Evolutionary conservation across 106 monocot genomes (phyloP).

Genomic region (Allium cepa): DNA sequence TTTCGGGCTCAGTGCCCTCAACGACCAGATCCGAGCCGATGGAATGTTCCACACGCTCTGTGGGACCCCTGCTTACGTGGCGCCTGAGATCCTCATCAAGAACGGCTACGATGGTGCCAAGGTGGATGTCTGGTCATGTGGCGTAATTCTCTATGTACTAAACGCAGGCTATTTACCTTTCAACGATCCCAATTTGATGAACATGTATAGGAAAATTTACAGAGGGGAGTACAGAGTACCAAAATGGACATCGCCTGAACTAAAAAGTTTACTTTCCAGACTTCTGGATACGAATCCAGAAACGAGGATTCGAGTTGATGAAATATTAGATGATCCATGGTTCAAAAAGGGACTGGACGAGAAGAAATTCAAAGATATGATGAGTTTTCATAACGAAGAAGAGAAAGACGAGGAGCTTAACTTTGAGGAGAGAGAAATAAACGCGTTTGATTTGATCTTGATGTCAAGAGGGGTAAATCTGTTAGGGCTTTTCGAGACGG

Average conservation of each 20-base stretch:
- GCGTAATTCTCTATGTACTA: constrained; percentile 26
- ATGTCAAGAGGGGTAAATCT: constrained; percentile 9
- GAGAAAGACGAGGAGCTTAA: neutral
- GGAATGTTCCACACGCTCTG: constrained; percentile 20
- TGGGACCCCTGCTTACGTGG: constrained; percentile 17
- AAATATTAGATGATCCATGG: constrained; percentile 14
- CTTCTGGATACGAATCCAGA: constrained; percentile 24
- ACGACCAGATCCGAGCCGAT: neutral
- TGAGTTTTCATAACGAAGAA: constrained; percentile 9
- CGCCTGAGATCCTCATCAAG: constrained; percentile 13
- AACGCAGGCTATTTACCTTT: constrained; percentile 25
- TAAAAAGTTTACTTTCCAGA: constrained; percentile 11
- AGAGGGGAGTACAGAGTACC: constrained; percentile 18
- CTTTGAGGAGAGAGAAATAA: neutral
- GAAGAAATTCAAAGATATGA: constrained; percentile 5
- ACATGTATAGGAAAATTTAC: constrained; percentile 19
- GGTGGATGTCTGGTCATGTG: constrained; percentile 25
- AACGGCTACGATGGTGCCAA: constrained; percentile 13
- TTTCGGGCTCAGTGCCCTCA: constrained; percentile 27
- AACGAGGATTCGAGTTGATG: constrained; percentile 16
- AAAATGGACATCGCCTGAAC: constrained; percentile 21
- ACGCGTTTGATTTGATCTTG: constrained; percentile 16
- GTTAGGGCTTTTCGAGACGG: constrained; percentile 10
- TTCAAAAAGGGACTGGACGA: constrained; percentile 15
- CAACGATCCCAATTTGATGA: constrained; percentile 14